Percentiles rank a stretch among this genome's conserved stretches.
Conservation (phyloP, 306 rosid genomes). For the Medicago truncatula region DNA sequence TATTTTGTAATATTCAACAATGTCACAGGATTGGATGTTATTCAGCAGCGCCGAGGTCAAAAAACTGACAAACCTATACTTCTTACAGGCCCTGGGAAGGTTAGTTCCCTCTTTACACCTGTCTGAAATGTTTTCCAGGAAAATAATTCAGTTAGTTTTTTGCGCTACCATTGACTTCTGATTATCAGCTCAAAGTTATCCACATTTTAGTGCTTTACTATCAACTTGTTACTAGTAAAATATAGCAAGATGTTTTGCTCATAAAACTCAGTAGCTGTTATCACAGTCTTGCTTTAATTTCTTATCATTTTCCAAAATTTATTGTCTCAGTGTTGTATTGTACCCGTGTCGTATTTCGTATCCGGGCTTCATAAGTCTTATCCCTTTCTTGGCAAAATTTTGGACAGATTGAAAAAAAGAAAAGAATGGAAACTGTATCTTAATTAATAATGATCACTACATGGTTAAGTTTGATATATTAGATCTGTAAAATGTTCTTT, state of each 20-base stretch:
- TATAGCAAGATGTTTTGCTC: conserved; percentile 8
- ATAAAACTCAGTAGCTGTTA: conserved; percentile 8
- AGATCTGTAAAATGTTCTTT: conserved; percentile 4
- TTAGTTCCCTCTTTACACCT: conserved; percentile 26
- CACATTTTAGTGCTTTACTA: not conserved
- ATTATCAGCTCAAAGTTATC: conserved; percentile 17
- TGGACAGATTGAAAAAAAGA: not conserved
- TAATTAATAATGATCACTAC: conserved; percentile 11
- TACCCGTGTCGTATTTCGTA: not conserved
- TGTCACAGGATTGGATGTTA: conserved; percentile 72
- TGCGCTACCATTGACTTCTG: conserved; percentile 19
- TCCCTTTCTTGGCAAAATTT: conserved; percentile 9
- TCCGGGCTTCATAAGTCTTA: not conserved
- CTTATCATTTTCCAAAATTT: not conserved
- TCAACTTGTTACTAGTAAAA: conserved; percentile 10
- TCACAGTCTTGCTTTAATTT: not conserved
- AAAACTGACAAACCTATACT: conserved; percentile 80
- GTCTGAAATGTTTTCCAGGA: conserved; percentile 41
- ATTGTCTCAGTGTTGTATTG: not conserved
- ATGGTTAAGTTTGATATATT: conserved; percentile 6
- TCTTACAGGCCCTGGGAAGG: conserved; percentile 95
- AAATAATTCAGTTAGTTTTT: conserved; percentile 5
- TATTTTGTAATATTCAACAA: not conserved
- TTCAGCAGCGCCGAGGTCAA: conserved; percentile 89
- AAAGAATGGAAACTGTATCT: conserved; percentile 7